Percentiles rank a stretch among this genome's conserved stretches.
These are phyloP conservation scores for Oehlia diaphana DNA, from an alignment of 192 early-diverging fungal species.

Conservation along the genomic window DNA sequence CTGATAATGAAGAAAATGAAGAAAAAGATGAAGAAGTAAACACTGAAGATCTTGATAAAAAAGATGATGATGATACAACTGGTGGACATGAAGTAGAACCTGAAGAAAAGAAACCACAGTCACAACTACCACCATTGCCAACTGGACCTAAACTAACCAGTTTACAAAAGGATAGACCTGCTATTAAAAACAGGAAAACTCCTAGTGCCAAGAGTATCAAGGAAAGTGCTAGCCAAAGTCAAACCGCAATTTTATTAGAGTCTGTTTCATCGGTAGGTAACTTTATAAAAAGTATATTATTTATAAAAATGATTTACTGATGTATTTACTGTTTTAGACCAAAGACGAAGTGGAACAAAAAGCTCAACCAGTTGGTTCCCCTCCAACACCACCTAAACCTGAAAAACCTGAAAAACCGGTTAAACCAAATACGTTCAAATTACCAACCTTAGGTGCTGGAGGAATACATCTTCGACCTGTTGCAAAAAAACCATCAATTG, in stretches of 20 bases:
- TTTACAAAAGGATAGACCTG: not conserved
- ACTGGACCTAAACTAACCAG: slow-evolving; percentile 29
- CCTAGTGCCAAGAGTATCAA: not conserved
- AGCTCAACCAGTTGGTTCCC: slow-evolving; percentile 1
- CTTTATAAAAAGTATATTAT: not conserved
- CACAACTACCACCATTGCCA: slow-evolving; percentile 34
- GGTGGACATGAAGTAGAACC: slow-evolving; percentile 37
- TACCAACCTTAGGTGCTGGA: slow-evolving; percentile 37
- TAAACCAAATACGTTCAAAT: slow-evolving; percentile 40
- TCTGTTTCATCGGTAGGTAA: slow-evolving; percentile 1
- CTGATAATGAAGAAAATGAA: not conserved
- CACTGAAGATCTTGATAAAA: not conserved
- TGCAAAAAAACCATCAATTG: slow-evolving; percentile 10
- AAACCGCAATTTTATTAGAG: slow-evolving; percentile 6
- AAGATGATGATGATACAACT: slow-evolving; percentile 3
- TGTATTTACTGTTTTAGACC: not conserved
- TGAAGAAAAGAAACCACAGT: slow-evolving; percentile 36
- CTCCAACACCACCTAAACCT: slow-evolving; percentile 21
- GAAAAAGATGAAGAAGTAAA: not conserved
- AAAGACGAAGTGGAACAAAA: slow-evolving; percentile 18
- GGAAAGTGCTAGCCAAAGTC: not conserved
- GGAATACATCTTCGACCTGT: slow-evolving; percentile 30
- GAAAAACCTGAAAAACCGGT: slow-evolving; percentile 44
- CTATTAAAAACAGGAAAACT: slow-evolving; percentile 1
- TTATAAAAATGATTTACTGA: not conserved